Evolutionary conservation across 768 basidiomycete species (phyloP).

Genomic region (Fistulinella prunicolor): DNA sequence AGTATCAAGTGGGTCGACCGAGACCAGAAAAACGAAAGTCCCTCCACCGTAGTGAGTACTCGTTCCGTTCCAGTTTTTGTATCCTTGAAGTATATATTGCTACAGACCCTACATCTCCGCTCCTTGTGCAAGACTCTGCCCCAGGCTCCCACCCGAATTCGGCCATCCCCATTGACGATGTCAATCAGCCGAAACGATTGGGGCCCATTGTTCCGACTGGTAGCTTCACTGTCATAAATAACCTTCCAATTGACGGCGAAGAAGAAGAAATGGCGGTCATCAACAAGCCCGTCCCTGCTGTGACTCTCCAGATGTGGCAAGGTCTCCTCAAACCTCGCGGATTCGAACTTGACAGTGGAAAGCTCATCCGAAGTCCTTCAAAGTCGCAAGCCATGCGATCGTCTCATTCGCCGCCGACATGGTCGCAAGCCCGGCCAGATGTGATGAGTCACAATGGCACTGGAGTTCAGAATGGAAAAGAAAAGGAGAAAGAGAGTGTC

Average conservation of each 20-base stretch:
- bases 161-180: conserved; percentile 7
- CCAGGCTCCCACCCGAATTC: conserved; percentile 14
- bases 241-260: conserved; percentile 23
- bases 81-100: neutral
- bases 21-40: conserved; percentile 52
- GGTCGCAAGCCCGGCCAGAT: conserved; percentile 6
- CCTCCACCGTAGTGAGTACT: conserved; percentile 19
- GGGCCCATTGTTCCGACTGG: conserved; percentile 11
- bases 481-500: conserved; percentile 34
- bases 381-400: conserved; percentile 37
- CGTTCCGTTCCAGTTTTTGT: neutral
- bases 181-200: conserved; percentile 20
- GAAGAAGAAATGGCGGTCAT: conserved; percentile 59
- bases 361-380: conserved; percentile 60
- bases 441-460: neutral
- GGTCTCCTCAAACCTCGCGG: conserved; percentile 66
- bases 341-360: conserved; percentile 55
- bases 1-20: conserved; percentile 57
- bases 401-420: conserved; percentile 15
- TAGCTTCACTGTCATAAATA: conserved; percentile 21
- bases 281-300: conserved; percentile 55
- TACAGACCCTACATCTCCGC: conserved; percentile 12
- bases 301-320: conserved; percentile 69
- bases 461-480: conserved; percentile 6
- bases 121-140: conserved; percentile 14